Conservation (phyloP, 495 filamentous ascomycete genomes). For the Daldinia vernicosa region DNA sequence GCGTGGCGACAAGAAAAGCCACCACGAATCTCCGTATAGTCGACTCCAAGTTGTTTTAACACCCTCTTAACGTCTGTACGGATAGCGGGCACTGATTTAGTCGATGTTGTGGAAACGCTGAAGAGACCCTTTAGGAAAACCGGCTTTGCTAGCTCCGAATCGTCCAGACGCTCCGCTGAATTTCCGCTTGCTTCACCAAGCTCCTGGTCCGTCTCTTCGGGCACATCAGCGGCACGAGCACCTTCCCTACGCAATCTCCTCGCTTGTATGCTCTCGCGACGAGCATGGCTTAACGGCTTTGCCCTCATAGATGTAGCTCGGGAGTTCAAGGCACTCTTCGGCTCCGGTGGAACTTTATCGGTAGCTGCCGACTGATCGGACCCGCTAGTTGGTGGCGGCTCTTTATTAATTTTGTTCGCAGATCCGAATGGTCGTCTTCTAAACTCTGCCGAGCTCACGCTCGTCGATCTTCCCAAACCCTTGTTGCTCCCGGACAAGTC, state of each 20-base stretch:
- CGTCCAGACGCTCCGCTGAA: conserved; percentile 60
- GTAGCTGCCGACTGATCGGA: conserved; percentile 72
- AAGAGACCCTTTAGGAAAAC: conserved; percentile 98
- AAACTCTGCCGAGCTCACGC: conserved; percentile 86
- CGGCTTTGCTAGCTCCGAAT: conserved; percentile 78
- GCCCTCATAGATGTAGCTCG: conserved; percentile 73
- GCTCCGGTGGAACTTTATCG: conserved; percentile 51
- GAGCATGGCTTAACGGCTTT: conserved; percentile 89
- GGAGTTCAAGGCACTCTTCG: conserved; percentile 52
- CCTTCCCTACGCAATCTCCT: conserved; percentile 69
- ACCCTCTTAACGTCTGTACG: conserved; percentile 92
- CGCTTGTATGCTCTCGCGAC: conserved; percentile 89
- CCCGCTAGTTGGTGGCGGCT: conserved; percentile 76
- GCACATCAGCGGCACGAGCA: conserved; percentile 73
- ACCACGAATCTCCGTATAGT: conserved; percentile 89
- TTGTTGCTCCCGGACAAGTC: conserved; percentile 66
- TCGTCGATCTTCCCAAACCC: conserved; percentile 79
- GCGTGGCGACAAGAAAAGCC: conserved; percentile 89
- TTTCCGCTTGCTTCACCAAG: conserved; percentile 61
- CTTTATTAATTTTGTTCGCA: conserved; percentile 57
- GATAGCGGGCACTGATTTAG: conserved; percentile 84
- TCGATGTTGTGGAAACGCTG: conserved; percentile 96
- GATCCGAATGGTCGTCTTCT: conserved; percentile 68
- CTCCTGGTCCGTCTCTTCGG: conserved; percentile 79
- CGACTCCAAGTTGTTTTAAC: conserved; percentile 84